Evolutionary conservation across 2,329 filamentous ascomycete species (phyloP), one percentile per base, ranked within the genome.

Genomic region (Diaporthe citrichinensis): DNA sequence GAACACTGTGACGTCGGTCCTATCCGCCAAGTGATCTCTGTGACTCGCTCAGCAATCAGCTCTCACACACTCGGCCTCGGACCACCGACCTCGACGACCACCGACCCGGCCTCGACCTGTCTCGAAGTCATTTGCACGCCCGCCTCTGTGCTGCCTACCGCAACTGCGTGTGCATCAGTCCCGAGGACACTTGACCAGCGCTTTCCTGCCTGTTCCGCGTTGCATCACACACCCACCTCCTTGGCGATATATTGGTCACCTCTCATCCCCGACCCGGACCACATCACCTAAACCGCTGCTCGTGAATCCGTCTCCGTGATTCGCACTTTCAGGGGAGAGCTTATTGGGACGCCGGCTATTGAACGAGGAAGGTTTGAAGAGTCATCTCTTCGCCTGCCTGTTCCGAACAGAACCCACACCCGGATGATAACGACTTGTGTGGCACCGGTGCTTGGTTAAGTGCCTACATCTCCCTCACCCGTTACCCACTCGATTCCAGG

Each of bases 361-460:
- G 82, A 82, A 82, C 82, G 81, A 81, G 82, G 81, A 76, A 80
- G 82, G 82, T 78, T 41, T 77, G 83, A 85, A 85, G 87, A 88
- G 86, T 88, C 83, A 87, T 84, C 85, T 86, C 84, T 88, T 86
- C 83, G 80, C 84, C 83, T 82, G 81, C 84, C 83, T 85, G 81
- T 84, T 85, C 83, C 79, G 80, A 81, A 79, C 82, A 86, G 79
- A 81, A 80, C 78, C 73, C 75, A 78, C 76, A 78, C 79, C 81
- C 84, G 84, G 82, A 87, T 86, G 85, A 83, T 83, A 81, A 84
- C 83, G 80, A 81, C 78, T 78, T 79, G 80, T 81, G 81, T 80
- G 78, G 78, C 80, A 81, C 82, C 84, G 83, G 81, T 83, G 82
- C 82, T 84, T 81, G 80, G 79, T 81, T 84, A 81, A 80, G 78